Base-by-base conservation (phyloP, 2,329 filamentous ascomycete genomes). In the Paracoccidioides brasiliensis region DNA sequence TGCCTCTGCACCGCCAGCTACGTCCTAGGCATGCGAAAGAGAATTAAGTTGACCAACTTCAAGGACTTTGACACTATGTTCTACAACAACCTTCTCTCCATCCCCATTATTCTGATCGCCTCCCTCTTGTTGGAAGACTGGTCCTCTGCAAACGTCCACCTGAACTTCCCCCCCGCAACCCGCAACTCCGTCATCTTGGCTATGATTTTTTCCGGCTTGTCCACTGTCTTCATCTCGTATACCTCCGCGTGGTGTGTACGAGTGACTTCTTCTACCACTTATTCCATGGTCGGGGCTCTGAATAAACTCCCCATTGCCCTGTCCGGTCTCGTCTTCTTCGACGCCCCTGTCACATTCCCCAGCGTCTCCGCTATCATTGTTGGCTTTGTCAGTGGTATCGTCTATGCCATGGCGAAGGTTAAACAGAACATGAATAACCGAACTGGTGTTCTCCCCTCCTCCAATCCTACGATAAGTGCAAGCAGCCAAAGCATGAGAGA, bases 61-160 rank as follows among this genome's bases (percentile, higher is more conserved):
- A 96, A 95, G 80, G 93, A 97, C 71, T 97, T 94, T 78, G 93
- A 98, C 72, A 95, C 90, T 67, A 98, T 97, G 93, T 97, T 93
- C 77, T 98, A 98, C 80, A 98, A 98, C 82, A 97, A 98, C 74
- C 81, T 97, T 50, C 83, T 98, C 62, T 95, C 90, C 56, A 95
- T 98, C 61, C 93, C 93, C 33, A 85, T 97, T 65, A 83, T 98
- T 53, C 72, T 97, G 56, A 70, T 89, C 64, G 84, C 84, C 70
- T 94, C 91, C 38, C 76, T 96, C 54, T 65, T 95, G 60, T 76
- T 86, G 62, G 93, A 98, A 71, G 88, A 97, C 75, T 98, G 93
- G 93, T 95, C 90, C 5, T 76, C 81, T 52, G 78, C 79, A 59
- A 98, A 98, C 74, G 75, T 98, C 63, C 73, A 76, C 63, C 83